Evolutionary conservation across 2,329 filamentous ascomycete genomes (phyloP).

Genomic region (Diaporthe vexans): DNA sequence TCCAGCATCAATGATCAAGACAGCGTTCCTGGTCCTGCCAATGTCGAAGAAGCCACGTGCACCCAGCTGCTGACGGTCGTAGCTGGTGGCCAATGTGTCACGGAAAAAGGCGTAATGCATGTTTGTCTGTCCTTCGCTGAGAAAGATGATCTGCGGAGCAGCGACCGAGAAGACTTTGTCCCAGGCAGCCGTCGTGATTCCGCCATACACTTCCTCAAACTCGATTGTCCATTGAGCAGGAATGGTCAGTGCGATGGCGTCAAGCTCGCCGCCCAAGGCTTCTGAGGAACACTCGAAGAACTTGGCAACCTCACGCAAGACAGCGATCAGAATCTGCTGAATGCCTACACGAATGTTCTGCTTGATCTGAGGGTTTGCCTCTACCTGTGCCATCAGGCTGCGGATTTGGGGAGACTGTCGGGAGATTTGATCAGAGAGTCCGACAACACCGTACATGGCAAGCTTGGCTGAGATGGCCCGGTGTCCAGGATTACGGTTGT

Average conservation of each 20-base stretch:
- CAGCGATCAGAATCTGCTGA: neutral
- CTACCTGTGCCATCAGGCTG: neutral
- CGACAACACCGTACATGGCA: neutral
- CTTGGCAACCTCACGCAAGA: neutral
- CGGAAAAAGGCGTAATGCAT: neutral
- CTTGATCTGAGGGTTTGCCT: neutral
- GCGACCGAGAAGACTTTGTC: neutral
- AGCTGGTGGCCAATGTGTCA: no score
- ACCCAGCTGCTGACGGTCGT: neutral
- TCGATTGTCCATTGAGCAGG: conserved; percentile 13
- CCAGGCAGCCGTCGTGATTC: neutral
- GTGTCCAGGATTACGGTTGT: neutral
- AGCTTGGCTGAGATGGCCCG: conserved; percentile 1
- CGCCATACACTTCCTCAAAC: conserved; percentile 8
- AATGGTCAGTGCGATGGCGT: neutral
- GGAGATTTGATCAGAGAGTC: neutral
- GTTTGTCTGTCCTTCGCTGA: neutral
- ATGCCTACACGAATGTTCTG: neutral
- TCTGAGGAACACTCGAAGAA: rapidly evolving
- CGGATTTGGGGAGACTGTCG: neutral
- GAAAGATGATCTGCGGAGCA: conserved; percentile 2
- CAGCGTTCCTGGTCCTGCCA: neutral
- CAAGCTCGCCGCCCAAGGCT: neutral
- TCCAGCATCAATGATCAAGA: neutral
- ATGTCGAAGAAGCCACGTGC: neutral